Percentiles rank a stretch among this genome's conserved stretches.
Evolutionary conservation across 1,284 basidiomycete genomes (phyloP).

Genomic region (Marasmius oreades): DNA sequence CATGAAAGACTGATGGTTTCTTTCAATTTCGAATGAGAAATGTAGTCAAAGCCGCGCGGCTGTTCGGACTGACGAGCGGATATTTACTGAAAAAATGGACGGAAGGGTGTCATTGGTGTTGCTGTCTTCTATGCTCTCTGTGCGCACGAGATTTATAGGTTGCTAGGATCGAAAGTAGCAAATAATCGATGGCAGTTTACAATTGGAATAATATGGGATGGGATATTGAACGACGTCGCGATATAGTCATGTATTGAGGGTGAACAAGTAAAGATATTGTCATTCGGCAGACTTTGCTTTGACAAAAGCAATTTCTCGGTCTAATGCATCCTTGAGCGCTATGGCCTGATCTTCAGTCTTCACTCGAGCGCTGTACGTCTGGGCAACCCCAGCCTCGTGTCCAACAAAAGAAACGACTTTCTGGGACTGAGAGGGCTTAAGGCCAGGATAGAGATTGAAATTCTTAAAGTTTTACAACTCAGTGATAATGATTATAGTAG

Average conservation of each 20-base stretch:
- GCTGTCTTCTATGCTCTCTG: no score
- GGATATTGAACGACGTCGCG: no score
- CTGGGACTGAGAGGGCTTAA: conserved; percentile 50
- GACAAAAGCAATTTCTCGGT: conserved; percentile 56
- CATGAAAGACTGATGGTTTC: no score
- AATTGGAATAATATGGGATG: no score
- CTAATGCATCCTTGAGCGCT: conserved; percentile 56
- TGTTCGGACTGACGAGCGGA: no score
- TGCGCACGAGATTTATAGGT: no score
- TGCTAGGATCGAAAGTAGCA: no score
- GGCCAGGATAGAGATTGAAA: conserved; percentile 55
- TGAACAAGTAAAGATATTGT: background rate
- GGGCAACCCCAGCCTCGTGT: conserved; percentile 56
- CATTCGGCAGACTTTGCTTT: conserved; percentile 28
- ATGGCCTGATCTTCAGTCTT: conserved; percentile 60
- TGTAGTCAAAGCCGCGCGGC: no score
- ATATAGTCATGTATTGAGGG: background rate
- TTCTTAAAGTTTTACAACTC: conserved; percentile 41
- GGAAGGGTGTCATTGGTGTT: no score
- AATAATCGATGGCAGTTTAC: no score
- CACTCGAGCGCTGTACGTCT: conserved; percentile 61
- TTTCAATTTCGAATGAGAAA: no score
- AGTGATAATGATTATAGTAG: conserved; percentile 10
- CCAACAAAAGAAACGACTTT: conserved; percentile 63
- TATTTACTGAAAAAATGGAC: no score